Evolutionary conservation across 495 filamentous ascomycete species (phyloP), one percentile per base, ranked within the genome.

Genomic region (Platismatia glauca): DNA sequence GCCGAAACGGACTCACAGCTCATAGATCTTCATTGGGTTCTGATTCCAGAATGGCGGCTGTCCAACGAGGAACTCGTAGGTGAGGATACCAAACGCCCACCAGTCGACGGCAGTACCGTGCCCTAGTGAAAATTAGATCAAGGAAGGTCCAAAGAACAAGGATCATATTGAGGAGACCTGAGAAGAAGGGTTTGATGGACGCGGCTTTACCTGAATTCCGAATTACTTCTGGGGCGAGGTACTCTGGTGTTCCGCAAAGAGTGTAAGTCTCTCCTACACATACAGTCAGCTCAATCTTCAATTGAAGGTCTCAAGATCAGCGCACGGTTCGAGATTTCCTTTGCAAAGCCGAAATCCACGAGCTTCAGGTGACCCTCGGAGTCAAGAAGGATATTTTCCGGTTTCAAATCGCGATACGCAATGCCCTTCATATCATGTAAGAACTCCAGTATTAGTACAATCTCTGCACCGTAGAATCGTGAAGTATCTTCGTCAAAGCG

Each of bases 291-390:
- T 18, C 52, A 31, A 20, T 4, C 13, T 20, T 8, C 38, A 18
- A 7, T 58, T 11, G 27, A 24, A 43, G 27, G 41, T 20, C 39
- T 41, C 6, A 33, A 16, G 38, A 55, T 52, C 15, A 31, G 76
- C 80, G 66, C 71, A 84, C 82, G 74, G 64, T 80, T 75, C 35
- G 84, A 85, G 31, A 91, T 72, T 67, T 86, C 80, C 78, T 97
- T 97, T 35, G 94, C 94, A 71, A 98, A 97, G 0, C 94, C 94
- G 75, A 98, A 98, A 74, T 98, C 94, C n/a, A 97, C 93, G 41
- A 97, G 79, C 74, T 94, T 96, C 70, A 98, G 84, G 74, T 98
- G 94, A 7, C 94, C 94, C 39, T 96, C 84, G 20, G 84, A 89
- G 73, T 97, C 94, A 29, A 97, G 79, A 27, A 97, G 79, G 55